Conservation (phyloP, 1,139 yeast genomes). For the Yarrowia galli region DNA sequence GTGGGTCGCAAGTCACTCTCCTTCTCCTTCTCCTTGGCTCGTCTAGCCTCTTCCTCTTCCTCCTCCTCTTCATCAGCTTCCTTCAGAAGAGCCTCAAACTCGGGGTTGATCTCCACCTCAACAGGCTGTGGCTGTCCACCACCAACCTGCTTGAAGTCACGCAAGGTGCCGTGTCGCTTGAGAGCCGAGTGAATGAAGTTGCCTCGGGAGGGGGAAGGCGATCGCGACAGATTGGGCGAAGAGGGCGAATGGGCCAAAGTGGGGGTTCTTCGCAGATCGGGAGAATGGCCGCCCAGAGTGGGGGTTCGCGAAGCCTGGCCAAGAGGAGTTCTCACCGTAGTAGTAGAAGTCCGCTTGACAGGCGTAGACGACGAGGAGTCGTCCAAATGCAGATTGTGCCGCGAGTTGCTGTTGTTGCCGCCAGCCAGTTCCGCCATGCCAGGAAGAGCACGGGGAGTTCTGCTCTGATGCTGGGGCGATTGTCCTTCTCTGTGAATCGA, state of each 20-base stretch:
- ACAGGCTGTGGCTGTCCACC: not conserved
- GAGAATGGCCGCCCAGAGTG: conserved; percentile 14
- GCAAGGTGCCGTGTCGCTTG: conserved; percentile 32
- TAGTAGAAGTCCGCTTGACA: not conserved
- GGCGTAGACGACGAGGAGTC: not conserved
- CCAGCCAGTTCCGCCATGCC: conserved; percentile 8
- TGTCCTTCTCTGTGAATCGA: conserved; percentile 34
- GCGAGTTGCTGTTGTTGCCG: not conserved
- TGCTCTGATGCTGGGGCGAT: conserved; percentile 14
- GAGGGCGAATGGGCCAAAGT: conserved; percentile 40
- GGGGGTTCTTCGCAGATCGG: conserved; percentile 7
- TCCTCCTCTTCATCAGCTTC: conserved; percentile 14
- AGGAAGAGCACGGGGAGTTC: conserved; percentile 26
- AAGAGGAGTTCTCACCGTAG: not conserved
- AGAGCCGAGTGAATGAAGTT: conserved; percentile 49
- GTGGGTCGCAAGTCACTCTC: not conserved
- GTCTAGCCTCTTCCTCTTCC: conserved; percentile 1
- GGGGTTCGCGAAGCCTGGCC: not conserved
- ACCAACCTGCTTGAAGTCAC: conserved; percentile 27
- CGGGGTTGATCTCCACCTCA: conserved; percentile 20
- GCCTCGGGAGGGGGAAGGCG: conserved; percentile 45
- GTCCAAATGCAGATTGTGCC: conserved; percentile 12
- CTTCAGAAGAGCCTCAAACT: conserved; percentile 11
- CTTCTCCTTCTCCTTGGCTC: not conserved
- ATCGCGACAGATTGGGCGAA: conserved; percentile 41